These are phyloP conservation scores for Talaromyces sp. DNA, from an alignment of 2,329 filamentous ascomycete genomes.

Conservation along the genomic window DNA sequence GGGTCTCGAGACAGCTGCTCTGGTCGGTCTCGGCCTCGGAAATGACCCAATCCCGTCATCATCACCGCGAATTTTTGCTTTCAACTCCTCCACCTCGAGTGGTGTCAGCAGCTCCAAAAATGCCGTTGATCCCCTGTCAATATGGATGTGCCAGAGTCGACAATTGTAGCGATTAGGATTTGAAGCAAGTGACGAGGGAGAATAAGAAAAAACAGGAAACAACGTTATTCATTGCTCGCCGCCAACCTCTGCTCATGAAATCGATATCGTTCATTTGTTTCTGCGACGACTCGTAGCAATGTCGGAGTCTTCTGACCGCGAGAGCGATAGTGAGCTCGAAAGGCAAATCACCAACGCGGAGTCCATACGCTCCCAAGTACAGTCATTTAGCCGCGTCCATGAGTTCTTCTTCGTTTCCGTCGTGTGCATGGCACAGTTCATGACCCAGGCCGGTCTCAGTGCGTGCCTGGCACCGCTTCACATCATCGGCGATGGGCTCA, in stretches of 20 bases:
- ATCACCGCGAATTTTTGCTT: not conserved
- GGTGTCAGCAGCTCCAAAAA: not conserved
- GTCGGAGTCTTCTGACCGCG: not conserved
- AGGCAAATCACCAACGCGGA: constrained; percentile 7
- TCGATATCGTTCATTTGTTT: not conserved
- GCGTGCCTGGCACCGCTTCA: constrained; percentile 45
- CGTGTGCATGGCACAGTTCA: constrained; percentile 34
- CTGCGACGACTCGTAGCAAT: not conserved
- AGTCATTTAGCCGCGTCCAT: constrained; percentile 11
- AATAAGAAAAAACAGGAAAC: not conserved
- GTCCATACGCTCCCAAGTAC: constrained; percentile 3
- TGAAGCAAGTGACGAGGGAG: not conserved
- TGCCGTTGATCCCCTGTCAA: not conserved
- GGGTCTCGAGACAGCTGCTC: not conserved
- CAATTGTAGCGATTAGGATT: not conserved
- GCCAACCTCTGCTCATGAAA: not conserved
- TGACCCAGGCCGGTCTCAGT: constrained; percentile 46
- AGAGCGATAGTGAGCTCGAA: constrained; percentile 1
- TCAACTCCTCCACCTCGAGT: not conserved
- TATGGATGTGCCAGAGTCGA: not conserved
- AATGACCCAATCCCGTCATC: not conserved
- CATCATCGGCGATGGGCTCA: constrained; percentile 46
- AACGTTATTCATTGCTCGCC: not conserved
- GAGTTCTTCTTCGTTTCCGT: constrained; percentile 30
- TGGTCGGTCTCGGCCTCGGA: not conserved